Evolutionary conservation across 75 land plant genomes (phyloP), one percentile per base, ranked within the genome.

Genomic region (Pinus taeda): DNA sequence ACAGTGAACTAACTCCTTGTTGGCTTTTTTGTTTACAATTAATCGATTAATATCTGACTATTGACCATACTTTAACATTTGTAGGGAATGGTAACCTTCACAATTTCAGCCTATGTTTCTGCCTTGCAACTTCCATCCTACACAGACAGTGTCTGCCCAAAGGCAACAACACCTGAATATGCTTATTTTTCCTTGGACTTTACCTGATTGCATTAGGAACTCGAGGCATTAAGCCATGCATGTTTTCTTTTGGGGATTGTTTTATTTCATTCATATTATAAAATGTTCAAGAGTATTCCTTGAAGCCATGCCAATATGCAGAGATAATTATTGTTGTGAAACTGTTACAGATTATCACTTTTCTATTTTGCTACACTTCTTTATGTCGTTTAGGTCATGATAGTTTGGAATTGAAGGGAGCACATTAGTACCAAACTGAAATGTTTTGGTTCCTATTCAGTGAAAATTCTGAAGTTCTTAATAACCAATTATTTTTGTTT

Each of bases 41-140:
- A 11, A 9, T 66, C 17, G 15, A 7, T 18, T 4, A 33, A 36
- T 63, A 33, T 15, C 42, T 66, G 36, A 66, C 6, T 33, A n/a
- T 37, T 33, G 6, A 18, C 17, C 45, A 33, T 37, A 66, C 33
- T 59, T 59, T 59, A 14, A 15, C 3, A 5, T 75, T 71, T 75
- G 59, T 75, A 94, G 92, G 94, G 91, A 12, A 88, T 95, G 93
- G 75, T 82, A 57, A 83, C 81, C 5, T 81, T 95, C 67, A 93
- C 98, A 20, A 74, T 88, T 14, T 89, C 98, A 24, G 85, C 92
- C 55, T 79, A 87, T 11, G 39, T 93, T 37, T 78, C 93, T 63
- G 76, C 84, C 1, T 78, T 95, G 4, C 79, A 78, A 77, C 98
- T 91, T 22, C 82, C 91, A 36, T 76, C 74, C 37, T 83, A 88